A percentile compares a stretch with the other conserved stretches of the same genome.
Conservation (phyloP, 1,284 basidiomycete genomes). For the Neolentinus lepideus region DNA sequence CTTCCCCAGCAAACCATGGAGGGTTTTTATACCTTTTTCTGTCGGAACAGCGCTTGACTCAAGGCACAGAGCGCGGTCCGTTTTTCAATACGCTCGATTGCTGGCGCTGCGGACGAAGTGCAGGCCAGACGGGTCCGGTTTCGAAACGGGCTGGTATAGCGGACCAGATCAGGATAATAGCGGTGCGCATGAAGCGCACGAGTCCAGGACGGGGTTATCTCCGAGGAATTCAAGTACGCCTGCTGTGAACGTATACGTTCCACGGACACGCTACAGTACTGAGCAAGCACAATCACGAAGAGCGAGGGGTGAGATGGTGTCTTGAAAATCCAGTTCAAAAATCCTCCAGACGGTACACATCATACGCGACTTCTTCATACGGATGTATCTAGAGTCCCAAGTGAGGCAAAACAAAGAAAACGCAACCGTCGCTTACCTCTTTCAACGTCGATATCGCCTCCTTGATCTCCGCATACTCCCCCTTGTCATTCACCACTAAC, state of each 20-base stretch:
- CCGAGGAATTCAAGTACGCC: too few relatives aligned
- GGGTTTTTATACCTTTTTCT: background rate
- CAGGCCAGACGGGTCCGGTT: background rate
- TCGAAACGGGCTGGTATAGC: background rate
- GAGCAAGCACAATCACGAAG: too few relatives aligned
- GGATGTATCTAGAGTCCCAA: slow-evolving; percentile 36
- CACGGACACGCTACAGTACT: too few relatives aligned
- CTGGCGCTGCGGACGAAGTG: too few relatives aligned
- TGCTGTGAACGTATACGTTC: too few relatives aligned
- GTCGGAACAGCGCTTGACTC: too few relatives aligned
- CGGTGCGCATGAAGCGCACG: too few relatives aligned
- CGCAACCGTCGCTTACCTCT: slow-evolving; percentile 27
- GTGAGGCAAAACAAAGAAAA: background rate
- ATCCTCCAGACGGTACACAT: slow-evolving; percentile 44
- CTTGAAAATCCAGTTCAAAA: slow-evolving; percentile 16
- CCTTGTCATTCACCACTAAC: slow-evolving; percentile 36
- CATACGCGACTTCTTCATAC: slow-evolving; percentile 52
- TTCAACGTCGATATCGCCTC: slow-evolving; percentile 37
- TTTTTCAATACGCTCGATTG: too few relatives aligned
- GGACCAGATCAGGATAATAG: background rate
- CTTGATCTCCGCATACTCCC: slow-evolving; percentile 27
- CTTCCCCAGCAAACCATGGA: background rate
- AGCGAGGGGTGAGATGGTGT: too few relatives aligned
- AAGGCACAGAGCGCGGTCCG: too few relatives aligned
- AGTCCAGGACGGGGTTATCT: too few relatives aligned